Percentiles rank a stretch among this genome's conserved stretches.
These are phyloP conservation scores for Cicer chorassanicum DNA, from an alignment of 306 rosid species.

Conservation along the genomic window DNA sequence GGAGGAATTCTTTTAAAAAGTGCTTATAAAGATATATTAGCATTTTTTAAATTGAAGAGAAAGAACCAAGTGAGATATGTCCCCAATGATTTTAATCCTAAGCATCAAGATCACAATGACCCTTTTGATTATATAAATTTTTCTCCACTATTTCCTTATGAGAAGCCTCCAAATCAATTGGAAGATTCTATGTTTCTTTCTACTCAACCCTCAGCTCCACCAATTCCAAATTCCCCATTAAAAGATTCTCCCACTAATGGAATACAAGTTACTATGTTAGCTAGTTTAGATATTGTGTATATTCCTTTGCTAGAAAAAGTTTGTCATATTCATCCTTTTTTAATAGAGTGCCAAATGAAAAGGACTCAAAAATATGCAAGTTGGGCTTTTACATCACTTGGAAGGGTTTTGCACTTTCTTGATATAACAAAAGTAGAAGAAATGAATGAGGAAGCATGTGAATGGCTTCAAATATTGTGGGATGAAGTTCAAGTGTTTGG, in stretches of 20 bases:
- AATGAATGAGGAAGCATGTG: conserved; percentile 34
- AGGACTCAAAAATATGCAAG: conserved; percentile 18
- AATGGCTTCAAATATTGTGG: conserved; percentile 40
- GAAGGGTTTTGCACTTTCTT: conserved; percentile 36
- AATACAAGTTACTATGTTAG: neutral
- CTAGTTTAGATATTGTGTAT: neutral
- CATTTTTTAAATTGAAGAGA: conserved; percentile 15
- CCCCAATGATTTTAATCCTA: neutral
- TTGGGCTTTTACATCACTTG: conserved; percentile 45
- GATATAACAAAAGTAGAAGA: conserved; percentile 30
- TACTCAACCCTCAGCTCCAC: conserved; percentile 39
- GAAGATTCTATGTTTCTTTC: neutral
- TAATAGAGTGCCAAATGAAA: conserved; percentile 37
- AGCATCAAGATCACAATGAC: neutral
- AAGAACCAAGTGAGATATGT: conserved; percentile 1
- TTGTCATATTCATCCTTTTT: conserved; percentile 6
- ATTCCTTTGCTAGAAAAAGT: conserved; percentile 26
- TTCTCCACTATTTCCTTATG: neutral
- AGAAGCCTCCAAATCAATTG: neutral
- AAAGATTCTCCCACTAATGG: neutral
- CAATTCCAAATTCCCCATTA: conserved; percentile 23
- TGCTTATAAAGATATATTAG: conserved; percentile 13
- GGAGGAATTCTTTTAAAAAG: conserved; percentile 19
- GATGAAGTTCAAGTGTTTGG: conserved; percentile 44
- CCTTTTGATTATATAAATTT: conserved; percentile 4